phyloP scores from a whole-genome alignment of 2,329 filamentous ascomycete species.

The Curvularia sp. region DNA sequence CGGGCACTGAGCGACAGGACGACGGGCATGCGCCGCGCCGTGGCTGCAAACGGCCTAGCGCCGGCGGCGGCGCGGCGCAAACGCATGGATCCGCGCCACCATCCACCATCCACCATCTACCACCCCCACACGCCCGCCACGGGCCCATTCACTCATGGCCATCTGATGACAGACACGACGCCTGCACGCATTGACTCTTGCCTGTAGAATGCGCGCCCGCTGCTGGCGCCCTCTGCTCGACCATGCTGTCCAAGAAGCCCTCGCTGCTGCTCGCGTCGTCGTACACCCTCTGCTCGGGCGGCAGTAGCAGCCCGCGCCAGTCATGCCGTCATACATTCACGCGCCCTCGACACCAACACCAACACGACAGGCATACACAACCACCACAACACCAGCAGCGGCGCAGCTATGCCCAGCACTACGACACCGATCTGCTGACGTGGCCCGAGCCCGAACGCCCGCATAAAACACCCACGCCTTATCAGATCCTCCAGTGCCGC shows the following conservation, averaged over 20 bases:
- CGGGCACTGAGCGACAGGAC: too few relatives aligned
- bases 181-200: constrained; percentile 3
- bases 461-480: constrained; percentile 72
- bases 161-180: not conserved
- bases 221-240: constrained; percentile 28
- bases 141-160: constrained; percentile 6
- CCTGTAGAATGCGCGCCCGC: constrained; percentile 31
- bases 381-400: constrained; percentile 1
- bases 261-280: constrained; percentile 25
- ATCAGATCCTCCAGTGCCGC: constrained; percentile 78
- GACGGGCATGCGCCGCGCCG: constrained; percentile 1
- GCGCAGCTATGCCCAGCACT: constrained; percentile 41
- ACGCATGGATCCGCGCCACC: constrained; percentile 7
- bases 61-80: too few relatives aligned
- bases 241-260: constrained; percentile 49
- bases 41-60: constrained; percentile 5
- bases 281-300: constrained; percentile 30
- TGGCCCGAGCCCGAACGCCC: constrained; percentile 48
- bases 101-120: not conserved
- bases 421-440: constrained; percentile 31
- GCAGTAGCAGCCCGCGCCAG: constrained; percentile 18
- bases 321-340: constrained; percentile 52
- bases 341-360: constrained; percentile 26
- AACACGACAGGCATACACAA: not conserved
- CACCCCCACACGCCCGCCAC: constrained; percentile 6